Conservation (phyloP, 2,329 filamentous ascomycete genomes). For the Cladosporium oxysporum region DNA sequence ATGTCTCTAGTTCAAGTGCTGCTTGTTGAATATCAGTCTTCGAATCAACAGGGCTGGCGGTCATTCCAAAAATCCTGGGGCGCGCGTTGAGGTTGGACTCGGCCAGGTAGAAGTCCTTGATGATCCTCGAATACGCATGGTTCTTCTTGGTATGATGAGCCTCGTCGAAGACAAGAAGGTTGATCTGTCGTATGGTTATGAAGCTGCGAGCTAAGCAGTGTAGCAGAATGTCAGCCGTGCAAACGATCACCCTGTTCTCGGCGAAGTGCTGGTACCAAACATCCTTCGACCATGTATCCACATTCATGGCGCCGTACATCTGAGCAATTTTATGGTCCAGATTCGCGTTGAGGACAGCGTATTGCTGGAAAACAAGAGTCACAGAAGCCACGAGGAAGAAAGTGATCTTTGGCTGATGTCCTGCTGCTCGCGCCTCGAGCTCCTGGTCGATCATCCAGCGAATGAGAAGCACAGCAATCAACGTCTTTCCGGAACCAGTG, state of each 20-base stretch:
- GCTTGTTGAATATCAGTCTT: constrained; percentile 71
- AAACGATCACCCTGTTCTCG: constrained; percentile 82
- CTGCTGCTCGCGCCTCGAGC: constrained; percentile 65
- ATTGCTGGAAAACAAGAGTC: constrained; percentile 86
- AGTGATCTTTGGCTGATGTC: constrained; percentile 64
- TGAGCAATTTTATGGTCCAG: constrained; percentile 73
- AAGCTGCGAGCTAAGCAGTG: constrained; percentile 78
- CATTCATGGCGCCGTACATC: constrained; percentile 70
- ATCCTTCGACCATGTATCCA: constrained; percentile 61
- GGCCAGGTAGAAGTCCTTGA: constrained; percentile 78
- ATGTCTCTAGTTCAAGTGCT: constrained; percentile 66
- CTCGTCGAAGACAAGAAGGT: constrained; percentile 91
- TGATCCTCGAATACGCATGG: constrained; percentile 84
- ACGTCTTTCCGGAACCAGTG: constrained; percentile 93
- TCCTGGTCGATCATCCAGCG: constrained; percentile 76
- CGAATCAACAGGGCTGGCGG: constrained; percentile 88
- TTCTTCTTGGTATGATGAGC: constrained; percentile 95
- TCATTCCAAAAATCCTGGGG: constrained; percentile 92
- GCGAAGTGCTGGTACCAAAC: constrained; percentile 61
- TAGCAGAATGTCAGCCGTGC: constrained; percentile 83
- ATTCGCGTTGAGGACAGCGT: constrained; percentile 77
- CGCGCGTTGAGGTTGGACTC: constrained; percentile 48
- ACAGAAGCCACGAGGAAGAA: constrained; percentile 91
- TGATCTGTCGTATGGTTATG: constrained; percentile 78
- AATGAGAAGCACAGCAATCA: constrained; percentile 88